Evolutionary conservation across 176 grass and related monocot genomes (phyloP).

Genomic region (Phyllostachys edulis): DNA sequence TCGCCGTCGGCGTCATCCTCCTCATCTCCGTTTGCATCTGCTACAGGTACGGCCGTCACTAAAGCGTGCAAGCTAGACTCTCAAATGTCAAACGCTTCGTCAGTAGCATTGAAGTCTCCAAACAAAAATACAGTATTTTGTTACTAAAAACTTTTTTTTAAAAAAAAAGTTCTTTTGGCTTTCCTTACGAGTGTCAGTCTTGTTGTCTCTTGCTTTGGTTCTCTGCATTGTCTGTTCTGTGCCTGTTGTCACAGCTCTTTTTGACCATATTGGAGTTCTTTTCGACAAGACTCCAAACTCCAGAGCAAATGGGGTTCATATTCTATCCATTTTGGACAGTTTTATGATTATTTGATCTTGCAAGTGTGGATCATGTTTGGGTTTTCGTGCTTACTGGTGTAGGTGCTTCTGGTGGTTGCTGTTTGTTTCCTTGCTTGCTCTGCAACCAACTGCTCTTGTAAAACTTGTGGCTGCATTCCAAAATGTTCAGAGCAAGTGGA

Average conservation of each 20-base stretch:
- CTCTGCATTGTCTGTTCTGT: constrained; percentile 2
- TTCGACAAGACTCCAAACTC: background rate
- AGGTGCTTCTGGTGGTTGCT: background rate
- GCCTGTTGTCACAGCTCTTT: background rate
- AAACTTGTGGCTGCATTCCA: background rate
- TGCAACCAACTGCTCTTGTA: background rate
- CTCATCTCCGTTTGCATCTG: constrained; percentile 86
- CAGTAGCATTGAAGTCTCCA: background rate
- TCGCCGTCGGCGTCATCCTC: constrained; percentile 75
- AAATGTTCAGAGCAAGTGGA: background rate
- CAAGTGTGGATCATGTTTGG: background rate
- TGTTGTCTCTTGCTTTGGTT: background rate
- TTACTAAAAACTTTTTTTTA: background rate
- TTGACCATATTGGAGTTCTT: background rate
- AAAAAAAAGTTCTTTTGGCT: background rate
- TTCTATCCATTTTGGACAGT: background rate
- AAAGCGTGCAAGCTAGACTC: background rate
- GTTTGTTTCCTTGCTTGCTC: background rate
- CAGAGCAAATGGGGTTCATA: background rate
- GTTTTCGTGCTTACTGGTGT: background rate
- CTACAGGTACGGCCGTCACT: constrained; percentile 53
- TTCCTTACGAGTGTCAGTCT: constrained; percentile 15
- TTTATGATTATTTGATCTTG: background rate
- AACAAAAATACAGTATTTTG: background rate
- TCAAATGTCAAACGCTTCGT: background rate